These are phyloP conservation scores for Pseudonectria buxi DNA, from an alignment of 2,329 filamentous ascomycete species.

Conservation along the genomic window DNA sequence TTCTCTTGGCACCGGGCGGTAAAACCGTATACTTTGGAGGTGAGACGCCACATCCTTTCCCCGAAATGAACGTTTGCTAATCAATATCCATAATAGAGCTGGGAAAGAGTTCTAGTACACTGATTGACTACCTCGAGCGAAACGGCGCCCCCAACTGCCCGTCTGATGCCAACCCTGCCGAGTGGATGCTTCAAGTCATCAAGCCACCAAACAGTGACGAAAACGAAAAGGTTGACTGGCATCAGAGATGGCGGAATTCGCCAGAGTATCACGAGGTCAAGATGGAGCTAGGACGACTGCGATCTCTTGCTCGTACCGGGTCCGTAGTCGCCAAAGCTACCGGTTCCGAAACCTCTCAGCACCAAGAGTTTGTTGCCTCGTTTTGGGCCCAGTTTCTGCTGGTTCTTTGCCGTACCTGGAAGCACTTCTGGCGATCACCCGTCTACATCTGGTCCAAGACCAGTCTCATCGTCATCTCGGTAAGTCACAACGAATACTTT, in stretches of 20 bases:
- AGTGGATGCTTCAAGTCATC: conserved; percentile 51
- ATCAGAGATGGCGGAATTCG: conserved; percentile 31
- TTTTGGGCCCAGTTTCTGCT: conserved; percentile 20
- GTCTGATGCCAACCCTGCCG: conserved; percentile 53
- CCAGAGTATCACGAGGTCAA: not conserved
- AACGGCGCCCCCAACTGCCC: conserved; percentile 49
- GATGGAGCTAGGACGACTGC: not conserved
- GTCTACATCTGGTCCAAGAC: conserved; percentile 53
- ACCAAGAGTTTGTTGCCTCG: conserved; percentile 20
- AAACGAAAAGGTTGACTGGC: conserved; percentile 41
- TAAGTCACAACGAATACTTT: not conserved
- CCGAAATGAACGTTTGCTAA: no score
- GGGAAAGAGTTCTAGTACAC: conserved; percentile 38
- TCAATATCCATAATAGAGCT: conserved; percentile 29
- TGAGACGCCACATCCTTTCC: not conserved
- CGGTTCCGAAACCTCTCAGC: conserved; percentile 4
- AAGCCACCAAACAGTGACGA: conserved; percentile 34
- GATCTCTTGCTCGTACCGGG: conserved; percentile 20
- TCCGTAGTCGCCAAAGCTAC: no score
- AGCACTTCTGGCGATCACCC: conserved; percentile 29
- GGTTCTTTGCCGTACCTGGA: conserved; percentile 24
- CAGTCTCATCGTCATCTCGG: conserved; percentile 16
- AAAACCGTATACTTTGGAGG: conserved; percentile 49
- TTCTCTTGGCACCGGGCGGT: conserved; percentile 47
- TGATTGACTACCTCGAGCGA: conserved; percentile 51